Evolutionary conservation across 2,329 filamentous ascomycete genomes (phyloP).

Genomic region (Aspergillus pseudonomiae): DNA sequence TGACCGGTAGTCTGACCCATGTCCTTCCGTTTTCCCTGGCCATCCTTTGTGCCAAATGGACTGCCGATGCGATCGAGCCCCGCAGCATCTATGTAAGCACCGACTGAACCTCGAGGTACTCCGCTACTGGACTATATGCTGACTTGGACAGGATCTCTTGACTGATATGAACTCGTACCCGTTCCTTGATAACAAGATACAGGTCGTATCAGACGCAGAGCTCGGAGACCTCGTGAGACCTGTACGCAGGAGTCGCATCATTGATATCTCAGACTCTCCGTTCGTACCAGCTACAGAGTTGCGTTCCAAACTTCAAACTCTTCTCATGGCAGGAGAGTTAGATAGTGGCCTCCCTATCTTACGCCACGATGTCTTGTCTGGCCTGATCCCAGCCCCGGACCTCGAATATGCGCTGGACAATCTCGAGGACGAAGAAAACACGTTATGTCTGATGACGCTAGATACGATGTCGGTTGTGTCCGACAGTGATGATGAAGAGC

Average conservation of each 20-base stretch:
- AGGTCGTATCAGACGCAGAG: constrained; percentile 86
- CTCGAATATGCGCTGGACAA: constrained; percentile 90
- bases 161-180: constrained; percentile 98
- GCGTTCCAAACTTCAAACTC: constrained; percentile 75
- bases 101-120: no score
- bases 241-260: constrained; percentile 73
- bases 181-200: constrained; percentile 94
- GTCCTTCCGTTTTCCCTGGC: constrained; percentile 92
- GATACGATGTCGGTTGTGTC: constrained; percentile 58
- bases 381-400: constrained; percentile 90
- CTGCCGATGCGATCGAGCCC: constrained; percentile 90
- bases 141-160: constrained; percentile 69
- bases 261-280: constrained; percentile 84
- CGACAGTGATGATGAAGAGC: constrained; percentile 61
- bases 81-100: constrained; percentile 80
- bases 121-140: constrained; percentile 14
- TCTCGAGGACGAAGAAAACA: constrained; percentile 71
- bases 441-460: constrained; percentile 78
- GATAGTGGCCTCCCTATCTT: constrained; percentile 91
- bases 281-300: constrained; percentile 76
- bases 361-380: constrained; percentile 76
- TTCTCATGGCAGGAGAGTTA: constrained; percentile 84
- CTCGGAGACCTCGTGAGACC: constrained; percentile 83
- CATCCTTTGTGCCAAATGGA: constrained; percentile 97
- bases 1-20: constrained; percentile 93